These are phyloP conservation scores for Rheum nobile DNA, from an alignment of 148 eudicot genomes.

Conservation along the genomic window DNA sequence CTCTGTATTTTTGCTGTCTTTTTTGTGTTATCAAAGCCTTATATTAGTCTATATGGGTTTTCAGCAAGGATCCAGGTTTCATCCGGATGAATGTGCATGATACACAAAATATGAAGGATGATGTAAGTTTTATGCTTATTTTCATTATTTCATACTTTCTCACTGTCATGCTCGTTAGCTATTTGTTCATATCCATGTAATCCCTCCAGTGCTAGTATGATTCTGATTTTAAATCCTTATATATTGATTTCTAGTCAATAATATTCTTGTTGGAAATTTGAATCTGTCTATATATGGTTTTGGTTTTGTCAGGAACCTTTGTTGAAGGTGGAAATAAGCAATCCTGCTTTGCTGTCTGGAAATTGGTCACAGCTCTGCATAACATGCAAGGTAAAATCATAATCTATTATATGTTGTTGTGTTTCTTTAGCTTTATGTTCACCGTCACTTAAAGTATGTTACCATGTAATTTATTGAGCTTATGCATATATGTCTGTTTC, in stretches of 20 bases:
- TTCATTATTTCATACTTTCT: neutral
- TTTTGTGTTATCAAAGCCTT: neutral
- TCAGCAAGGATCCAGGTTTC: conserved; percentile 97
- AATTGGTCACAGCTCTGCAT: conserved; percentile 98
- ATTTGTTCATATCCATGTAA: neutral
- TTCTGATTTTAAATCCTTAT: neutral
- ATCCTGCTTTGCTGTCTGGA: conserved; percentile 86
- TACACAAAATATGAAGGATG: conserved; percentile 81
- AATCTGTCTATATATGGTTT: neutral
- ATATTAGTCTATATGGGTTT: conserved; percentile 9
- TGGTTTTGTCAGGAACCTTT: conserved; percentile 60
- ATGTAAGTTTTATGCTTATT: conserved; percentile 43
- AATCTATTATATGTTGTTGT: neutral
- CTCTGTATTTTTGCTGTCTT: neutral
- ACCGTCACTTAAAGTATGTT: neutral
- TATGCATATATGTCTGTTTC: conserved; percentile 1
- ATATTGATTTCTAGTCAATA: too few relatives aligned
- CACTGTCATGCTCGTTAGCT: neutral
- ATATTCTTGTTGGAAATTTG: neutral
- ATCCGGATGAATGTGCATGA: conserved; percentile 75
- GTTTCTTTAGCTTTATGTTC: neutral
- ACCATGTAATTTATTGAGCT: neutral
- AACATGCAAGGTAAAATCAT: conserved; percentile 70
- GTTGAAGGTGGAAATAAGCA: conserved; percentile 67
- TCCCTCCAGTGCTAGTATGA: neutral